These are phyloP conservation scores for Bipolaris cookei DNA, from an alignment of 2,329 filamentous ascomycete species.

Conservation along the genomic window DNA sequence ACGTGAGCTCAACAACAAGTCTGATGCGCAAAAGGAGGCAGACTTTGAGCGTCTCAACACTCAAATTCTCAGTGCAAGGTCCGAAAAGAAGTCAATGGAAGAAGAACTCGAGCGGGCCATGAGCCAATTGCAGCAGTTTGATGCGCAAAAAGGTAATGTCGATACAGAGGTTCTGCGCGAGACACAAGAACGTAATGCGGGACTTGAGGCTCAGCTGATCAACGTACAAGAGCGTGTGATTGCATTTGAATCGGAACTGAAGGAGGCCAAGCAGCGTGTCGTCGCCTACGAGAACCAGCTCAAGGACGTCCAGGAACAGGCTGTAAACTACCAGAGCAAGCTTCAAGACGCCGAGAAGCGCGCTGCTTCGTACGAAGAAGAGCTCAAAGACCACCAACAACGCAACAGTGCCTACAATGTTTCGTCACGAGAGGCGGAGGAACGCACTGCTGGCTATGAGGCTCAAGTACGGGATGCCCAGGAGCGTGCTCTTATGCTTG, in stretches of 20 bases:
- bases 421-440: slow-evolving; percentile 29
- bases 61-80: slow-evolving; percentile 47
- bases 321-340: slow-evolving; percentile 40
- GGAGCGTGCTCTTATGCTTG: slow-evolving; percentile 42
- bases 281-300: slow-evolving; percentile 44
- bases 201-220: slow-evolving; percentile 41
- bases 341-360: slow-evolving; percentile 37
- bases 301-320: slow-evolving; percentile 41
- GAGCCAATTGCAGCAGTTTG: slow-evolving; percentile 38
- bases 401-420: slow-evolving; percentile 29
- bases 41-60: slow-evolving; percentile 52
- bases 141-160: slow-evolving; percentile 31
- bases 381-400: slow-evolving; percentile 42
- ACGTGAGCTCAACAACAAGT: slow-evolving; percentile 87
- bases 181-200: slow-evolving; percentile 42
- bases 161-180: slow-evolving; percentile 34
- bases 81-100: slow-evolving; percentile 46
- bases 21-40: slow-evolving; percentile 62
- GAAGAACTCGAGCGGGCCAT: slow-evolving; percentile 47
- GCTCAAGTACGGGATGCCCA: slow-evolving; percentile 42
- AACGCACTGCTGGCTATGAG: slow-evolving; percentile 39
- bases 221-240: slow-evolving; percentile 45
- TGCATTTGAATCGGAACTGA: slow-evolving; percentile 39
- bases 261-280: slow-evolving; percentile 34
- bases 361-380: slow-evolving; percentile 35